Evolutionary conservation across 108 stramenopile genomes (phyloP).

Genomic region (Nitzschia inconspicua): DNA sequence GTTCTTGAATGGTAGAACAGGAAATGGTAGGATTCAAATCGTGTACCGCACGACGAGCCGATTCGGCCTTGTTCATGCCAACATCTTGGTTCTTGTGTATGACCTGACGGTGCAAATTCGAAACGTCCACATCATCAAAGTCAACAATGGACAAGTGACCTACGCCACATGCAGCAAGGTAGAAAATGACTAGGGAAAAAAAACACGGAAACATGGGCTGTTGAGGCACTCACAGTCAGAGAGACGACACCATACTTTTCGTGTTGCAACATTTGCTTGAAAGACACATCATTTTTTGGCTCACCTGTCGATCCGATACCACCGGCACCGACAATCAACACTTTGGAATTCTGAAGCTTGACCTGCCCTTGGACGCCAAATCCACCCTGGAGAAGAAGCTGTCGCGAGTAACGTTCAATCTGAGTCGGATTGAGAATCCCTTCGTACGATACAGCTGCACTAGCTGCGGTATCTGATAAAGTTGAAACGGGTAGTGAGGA

Average conservation of each 20-base stretch:
- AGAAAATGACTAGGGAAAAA: slow-evolving; percentile 43
- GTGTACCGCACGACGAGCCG: slow-evolving; percentile 57
- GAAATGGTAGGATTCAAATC: slow-evolving; percentile 68
- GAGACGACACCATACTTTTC: no score
- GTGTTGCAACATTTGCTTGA: background rate
- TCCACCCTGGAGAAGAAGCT: slow-evolving; percentile 63
- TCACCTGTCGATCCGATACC: slow-evolving; percentile 86
- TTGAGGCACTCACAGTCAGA: no score
- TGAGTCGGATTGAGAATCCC: slow-evolving; percentile 24
- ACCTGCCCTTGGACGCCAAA: slow-evolving; percentile 81
- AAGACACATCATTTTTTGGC: slow-evolving; percentile 2
- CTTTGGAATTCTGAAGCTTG: slow-evolving; percentile 57
- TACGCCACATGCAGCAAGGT: slow-evolving; percentile 77
- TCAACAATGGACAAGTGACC: slow-evolving; percentile 88
- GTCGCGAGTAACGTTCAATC: slow-evolving; percentile 81
- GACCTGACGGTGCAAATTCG: slow-evolving; percentile 96
- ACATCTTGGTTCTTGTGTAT: slow-evolving; percentile 71
- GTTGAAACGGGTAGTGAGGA: background rate
- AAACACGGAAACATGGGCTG: background rate
- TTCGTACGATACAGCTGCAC: background rate
- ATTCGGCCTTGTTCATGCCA: slow-evolving; percentile 82
- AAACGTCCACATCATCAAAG: slow-evolving; percentile 89
- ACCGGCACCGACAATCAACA: slow-evolving; percentile 81
- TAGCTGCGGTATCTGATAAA: no score
- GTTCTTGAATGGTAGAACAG: slow-evolving; percentile 21